Evolutionary conservation across 1,284 basidiomycete genomes (phyloP).

Genomic region (Rhizopogon parksii): DNA sequence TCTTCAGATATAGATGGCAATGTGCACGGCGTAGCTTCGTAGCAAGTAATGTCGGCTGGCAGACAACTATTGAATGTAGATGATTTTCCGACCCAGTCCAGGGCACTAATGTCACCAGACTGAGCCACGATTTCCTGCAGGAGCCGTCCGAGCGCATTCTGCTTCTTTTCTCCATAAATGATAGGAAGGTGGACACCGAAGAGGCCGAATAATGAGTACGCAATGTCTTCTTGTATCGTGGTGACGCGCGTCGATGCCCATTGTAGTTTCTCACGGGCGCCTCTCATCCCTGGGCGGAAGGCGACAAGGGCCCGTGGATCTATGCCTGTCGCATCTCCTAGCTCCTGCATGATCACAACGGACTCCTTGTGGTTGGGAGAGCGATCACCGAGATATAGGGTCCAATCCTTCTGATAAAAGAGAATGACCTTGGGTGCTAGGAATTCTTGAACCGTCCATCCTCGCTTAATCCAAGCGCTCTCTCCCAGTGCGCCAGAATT

Average conservation of each 20-base stretch:
- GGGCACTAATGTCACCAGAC: conserved; percentile 20
- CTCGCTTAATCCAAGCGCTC: conserved; percentile 20
- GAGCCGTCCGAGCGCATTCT: conserved; percentile 1
- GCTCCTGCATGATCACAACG: neutral
- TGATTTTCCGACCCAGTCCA: conserved; percentile 22
- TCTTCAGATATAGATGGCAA: neutral
- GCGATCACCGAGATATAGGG: conserved; percentile 9
- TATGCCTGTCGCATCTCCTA: conserved; percentile 3
- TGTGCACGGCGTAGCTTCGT: neutral
- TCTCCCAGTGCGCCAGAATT: conserved; percentile 11
- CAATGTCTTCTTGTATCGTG: conserved; percentile 5
- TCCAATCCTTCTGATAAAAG: conserved; percentile 22
- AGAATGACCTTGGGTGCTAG: conserved; percentile 19
- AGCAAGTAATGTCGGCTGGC: neutral
- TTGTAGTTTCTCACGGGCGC: neutral
- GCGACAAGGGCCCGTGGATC: neutral
- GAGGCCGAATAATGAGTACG: conserved; percentile 7
- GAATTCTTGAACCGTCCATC: conserved; percentile 23
- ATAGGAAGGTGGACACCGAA: conserved; percentile 2
- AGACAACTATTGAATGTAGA: conserved; percentile 14
- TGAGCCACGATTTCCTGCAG: conserved; percentile 9
- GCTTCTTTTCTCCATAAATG: conserved; percentile 2
- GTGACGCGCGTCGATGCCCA: conserved; percentile 2
- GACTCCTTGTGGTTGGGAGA: neutral
- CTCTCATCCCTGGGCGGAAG: neutral